These are phyloP conservation scores for Pichia deserticola DNA, from an alignment of 805 yeast species.

Conservation along the genomic window DNA sequence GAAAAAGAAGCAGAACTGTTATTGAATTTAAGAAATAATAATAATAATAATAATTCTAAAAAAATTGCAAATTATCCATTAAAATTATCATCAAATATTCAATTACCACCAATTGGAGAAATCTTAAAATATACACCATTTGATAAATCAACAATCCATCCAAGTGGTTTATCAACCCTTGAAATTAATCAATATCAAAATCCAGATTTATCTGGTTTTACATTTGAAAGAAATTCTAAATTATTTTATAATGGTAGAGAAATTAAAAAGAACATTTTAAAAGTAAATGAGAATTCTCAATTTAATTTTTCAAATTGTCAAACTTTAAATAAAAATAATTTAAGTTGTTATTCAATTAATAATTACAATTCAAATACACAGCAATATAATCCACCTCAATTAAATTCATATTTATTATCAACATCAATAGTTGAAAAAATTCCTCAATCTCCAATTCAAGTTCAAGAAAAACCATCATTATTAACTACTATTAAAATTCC, in stretches of 20 bases:
- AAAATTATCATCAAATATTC: slow-evolving; percentile 9
- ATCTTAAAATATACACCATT: slow-evolving; percentile 11
- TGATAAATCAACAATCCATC: slow-evolving; percentile 16
- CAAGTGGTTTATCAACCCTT: slow-evolving; percentile 10
- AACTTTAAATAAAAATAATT: too few species aligned
- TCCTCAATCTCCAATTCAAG: too few species aligned
- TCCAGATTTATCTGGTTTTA: slow-evolving; percentile 2
- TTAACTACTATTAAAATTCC: background rate
- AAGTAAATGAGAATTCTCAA: background rate
- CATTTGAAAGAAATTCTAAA: slow-evolving; percentile 6
- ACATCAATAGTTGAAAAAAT: background rate
- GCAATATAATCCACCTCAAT: background rate
- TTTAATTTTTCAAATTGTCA: too few species aligned
- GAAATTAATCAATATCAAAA: slow-evolving; percentile 9
- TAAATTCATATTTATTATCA: background rate
- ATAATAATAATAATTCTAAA: slow-evolving; percentile 9
- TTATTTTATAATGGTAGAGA: slow-evolving; percentile 6
- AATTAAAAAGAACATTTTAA: background rate
- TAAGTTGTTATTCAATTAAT: background rate
- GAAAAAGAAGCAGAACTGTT: slow-evolving; percentile 1
- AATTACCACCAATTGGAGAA: slow-evolving; percentile 18
- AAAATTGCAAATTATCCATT: slow-evolving; percentile 12
- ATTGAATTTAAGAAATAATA: background rate
- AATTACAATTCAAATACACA: background rate
- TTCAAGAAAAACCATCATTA: too few species aligned